Base-by-base conservation (phyloP, 805 yeast species). In the Sugiyamaella mastotermitis region DNA sequence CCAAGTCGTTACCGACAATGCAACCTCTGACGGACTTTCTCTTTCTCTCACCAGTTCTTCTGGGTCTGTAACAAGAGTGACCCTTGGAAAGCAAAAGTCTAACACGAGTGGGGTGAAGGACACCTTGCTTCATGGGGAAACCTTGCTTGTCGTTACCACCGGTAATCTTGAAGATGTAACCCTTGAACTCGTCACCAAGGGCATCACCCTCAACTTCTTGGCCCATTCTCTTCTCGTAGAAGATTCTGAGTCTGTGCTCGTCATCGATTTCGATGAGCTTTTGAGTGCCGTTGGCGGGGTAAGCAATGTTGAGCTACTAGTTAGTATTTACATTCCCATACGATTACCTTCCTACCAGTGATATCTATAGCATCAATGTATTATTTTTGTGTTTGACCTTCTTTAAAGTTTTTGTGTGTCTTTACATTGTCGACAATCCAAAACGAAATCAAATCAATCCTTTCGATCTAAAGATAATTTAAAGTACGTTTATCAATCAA, bases 121-220 rank as follows among this genome's bases (percentile, higher is more conserved):
- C 98, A 83, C 98, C 98, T 76, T 94, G 98, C 76, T 88, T 92
- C 98, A 94, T 92, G 76, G 98, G 97, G 96, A 92, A 92, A 78
- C 98, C 98, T 79, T 92, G 98, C 78, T 92, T 92, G 78, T 92
- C 98, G 83, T 92, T 92, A 82, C 98, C 98, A 69, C 98, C 98
- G 62, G 97, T 74, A 71, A 92, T 88, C 79, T 83, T 94, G 84
- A 92, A 88, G 67, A 86, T 71, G 87, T 92, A 92, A 66, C 98
- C 98, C 74, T 87, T 90, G 90, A 90, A 86, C 76, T 94, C 98
- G 64, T 92, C 97, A 66, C 95, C 94, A 62, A 92, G 83, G 53
- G 86, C 71, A 72, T 92, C 98, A 73, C 97, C 98, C 67, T 87
- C 95, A 66, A 92, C 95, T 76, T 92, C 98, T 76, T 87, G 97